Evolutionary conservation across 2,329 filamentous ascomycete species (phyloP).

Genomic region (Diaporthe velutina): DNA sequence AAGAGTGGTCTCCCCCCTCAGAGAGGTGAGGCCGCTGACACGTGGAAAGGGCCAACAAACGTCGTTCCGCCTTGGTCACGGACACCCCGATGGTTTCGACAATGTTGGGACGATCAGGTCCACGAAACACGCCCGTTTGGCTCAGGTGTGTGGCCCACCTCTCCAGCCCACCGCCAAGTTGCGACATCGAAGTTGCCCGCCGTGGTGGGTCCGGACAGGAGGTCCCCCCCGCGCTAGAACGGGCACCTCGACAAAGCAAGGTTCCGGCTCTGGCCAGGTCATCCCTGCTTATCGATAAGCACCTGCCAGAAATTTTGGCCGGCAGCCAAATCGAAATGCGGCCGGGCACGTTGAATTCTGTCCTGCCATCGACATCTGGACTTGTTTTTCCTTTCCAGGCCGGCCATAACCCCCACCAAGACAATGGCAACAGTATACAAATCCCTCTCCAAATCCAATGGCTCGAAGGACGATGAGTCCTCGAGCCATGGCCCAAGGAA

Average conservation of each 20-base stretch:
- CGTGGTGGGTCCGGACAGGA: slow-evolving; percentile 21
- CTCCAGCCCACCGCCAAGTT: slow-evolving; percentile 18
- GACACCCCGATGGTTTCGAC: slow-evolving; percentile 33
- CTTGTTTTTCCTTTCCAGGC: neutral
- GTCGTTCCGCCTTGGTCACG: slow-evolving; percentile 30
- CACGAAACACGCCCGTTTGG: slow-evolving; percentile 33
- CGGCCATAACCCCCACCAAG: slow-evolving; percentile 38
- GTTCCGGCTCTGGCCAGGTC: slow-evolving; percentile 12
- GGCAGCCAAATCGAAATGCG: slow-evolving; percentile 22
- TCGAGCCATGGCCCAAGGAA: slow-evolving; percentile 65
- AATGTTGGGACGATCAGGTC: slow-evolving; percentile 31
- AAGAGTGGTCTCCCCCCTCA: slow-evolving; percentile 10
- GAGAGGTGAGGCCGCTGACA: slow-evolving; percentile 12
- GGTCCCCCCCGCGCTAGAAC: slow-evolving; percentile 33
- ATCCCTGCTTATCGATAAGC: slow-evolving; percentile 35
- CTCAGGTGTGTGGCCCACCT: slow-evolving; percentile 30
- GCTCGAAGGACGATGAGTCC: slow-evolving; percentile 59
- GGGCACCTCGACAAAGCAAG: neutral
- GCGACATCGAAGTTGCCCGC: slow-evolving; percentile 31
- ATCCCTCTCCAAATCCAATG: slow-evolving; percentile 72
- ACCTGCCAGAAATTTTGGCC: slow-evolving; percentile 33
- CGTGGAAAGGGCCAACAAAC: slow-evolving; percentile 12
- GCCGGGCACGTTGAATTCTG: neutral
- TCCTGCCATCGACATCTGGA: neutral
- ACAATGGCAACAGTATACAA: slow-evolving; percentile 82